Conservation (phyloP, 495 filamentous ascomycete species). For the Mytilinidion resinicola region DNA sequence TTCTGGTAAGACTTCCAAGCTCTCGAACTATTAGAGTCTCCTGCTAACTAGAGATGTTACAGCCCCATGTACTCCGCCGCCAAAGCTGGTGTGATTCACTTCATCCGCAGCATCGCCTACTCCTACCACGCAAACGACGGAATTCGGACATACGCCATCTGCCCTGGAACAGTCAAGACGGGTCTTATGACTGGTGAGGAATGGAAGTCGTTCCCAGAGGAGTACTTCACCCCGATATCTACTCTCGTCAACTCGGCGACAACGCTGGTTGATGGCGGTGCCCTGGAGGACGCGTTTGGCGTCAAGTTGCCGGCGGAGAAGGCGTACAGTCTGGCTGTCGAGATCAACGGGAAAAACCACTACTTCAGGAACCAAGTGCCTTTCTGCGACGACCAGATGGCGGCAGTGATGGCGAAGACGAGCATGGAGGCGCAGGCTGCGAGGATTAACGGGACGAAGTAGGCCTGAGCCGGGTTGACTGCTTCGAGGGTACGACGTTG, state of each 20-base stretch:
- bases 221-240: slow-evolving; percentile 30
- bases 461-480: too few species aligned
- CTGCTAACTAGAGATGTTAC: not conserved
- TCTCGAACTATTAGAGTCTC: too few species aligned
- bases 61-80: slow-evolving; percentile 29
- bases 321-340: slow-evolving; percentile 16
- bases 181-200: slow-evolving; percentile 26
- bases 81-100: slow-evolving; percentile 30
- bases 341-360: slow-evolving; percentile 30
- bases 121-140: slow-evolving; percentile 17
- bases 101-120: slow-evolving; percentile 27
- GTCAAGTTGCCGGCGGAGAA: slow-evolving; percentile 6
- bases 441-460: too few species aligned
- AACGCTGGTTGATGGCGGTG: slow-evolving; percentile 26
- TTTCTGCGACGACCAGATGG: slow-evolving; percentile 33
- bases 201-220: slow-evolving; percentile 27
- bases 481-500: too few species aligned
- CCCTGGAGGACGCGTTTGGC: slow-evolving; percentile 5
- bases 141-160: slow-evolving; percentile 31
- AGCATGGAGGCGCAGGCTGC: slow-evolving; percentile 16
- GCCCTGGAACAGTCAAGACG: slow-evolving; percentile 31
- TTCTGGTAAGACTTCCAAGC: too few species aligned
- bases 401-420: slow-evolving; percentile 25
- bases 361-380: slow-evolving; percentile 26
- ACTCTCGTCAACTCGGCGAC: slow-evolving; percentile 28